Conservation (phyloP, 2,329 filamentous ascomycete genomes). For the Diaporthe eres region DNA sequence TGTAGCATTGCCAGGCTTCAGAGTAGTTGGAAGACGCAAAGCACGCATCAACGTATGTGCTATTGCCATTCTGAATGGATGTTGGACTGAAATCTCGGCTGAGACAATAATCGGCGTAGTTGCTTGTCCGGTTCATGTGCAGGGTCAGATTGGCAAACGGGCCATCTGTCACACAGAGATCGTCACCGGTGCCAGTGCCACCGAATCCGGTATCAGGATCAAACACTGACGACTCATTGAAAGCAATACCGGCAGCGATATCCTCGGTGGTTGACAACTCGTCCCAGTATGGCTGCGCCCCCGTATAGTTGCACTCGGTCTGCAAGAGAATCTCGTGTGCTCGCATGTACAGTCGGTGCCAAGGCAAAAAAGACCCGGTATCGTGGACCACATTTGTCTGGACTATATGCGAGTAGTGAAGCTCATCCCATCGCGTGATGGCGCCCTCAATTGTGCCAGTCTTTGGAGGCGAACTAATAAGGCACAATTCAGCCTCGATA, state of each 20-base stretch:
- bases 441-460: conserved; percentile 45
- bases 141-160: conserved; percentile 52
- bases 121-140: conserved; percentile 40
- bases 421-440: conserved; percentile 50
- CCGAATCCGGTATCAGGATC: conserved; percentile 51
- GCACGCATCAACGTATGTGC: neutral
- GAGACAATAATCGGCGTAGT: conserved; percentile 18
- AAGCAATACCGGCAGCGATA: conserved; percentile 28
- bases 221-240: conserved; percentile 46
- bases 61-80: neutral
- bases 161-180: conserved; percentile 50
- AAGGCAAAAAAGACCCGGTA: conserved; percentile 52
- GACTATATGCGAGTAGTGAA: conserved; percentile 50
- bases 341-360: conserved; percentile 52
- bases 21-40: conserved; percentile 35
- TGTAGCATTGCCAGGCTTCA: conserved; percentile 41
- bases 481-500: conserved; percentile 50
- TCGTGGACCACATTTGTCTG: conserved; percentile 49
- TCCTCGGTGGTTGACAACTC: conserved; percentile 49
- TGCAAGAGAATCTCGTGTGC: conserved; percentile 50
- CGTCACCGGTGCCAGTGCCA: conserved; percentile 46
- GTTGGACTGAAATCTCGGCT: conserved; percentile 18
- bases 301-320: conserved; percentile 48
- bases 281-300: conserved; percentile 53
- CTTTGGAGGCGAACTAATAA: conserved; percentile 47